Conservation (phyloP, 148 eudicot genomes). For the Arbutus unedo region DNA sequence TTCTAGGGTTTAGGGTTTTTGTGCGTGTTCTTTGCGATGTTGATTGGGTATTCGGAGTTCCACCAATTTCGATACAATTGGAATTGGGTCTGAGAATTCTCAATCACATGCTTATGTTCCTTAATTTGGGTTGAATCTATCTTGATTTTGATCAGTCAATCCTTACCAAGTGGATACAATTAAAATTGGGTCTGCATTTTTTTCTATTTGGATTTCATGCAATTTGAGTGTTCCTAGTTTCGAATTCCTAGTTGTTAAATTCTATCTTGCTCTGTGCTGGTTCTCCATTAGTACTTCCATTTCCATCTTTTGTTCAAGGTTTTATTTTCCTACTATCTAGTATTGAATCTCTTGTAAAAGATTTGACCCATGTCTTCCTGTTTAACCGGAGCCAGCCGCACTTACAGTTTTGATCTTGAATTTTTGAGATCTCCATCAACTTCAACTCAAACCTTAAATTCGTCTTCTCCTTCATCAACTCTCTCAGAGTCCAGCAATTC, state of each 20-base stretch:
- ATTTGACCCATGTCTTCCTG: slow-evolving; percentile 46
- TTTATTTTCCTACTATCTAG: not conserved
- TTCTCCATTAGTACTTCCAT: not conserved
- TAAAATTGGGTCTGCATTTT: not conserved
- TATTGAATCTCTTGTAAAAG: not conserved
- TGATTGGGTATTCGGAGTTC: slow-evolving; percentile 10
- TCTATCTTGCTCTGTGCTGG: not conserved
- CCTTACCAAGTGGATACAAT: not conserved
- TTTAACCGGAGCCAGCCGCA: slow-evolving; percentile 63
- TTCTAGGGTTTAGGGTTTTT: slow-evolving; percentile 56
- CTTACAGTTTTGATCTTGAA: slow-evolving; percentile 60
- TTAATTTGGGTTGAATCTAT: not conserved
- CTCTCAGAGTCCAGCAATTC: slow-evolving; percentile 85
- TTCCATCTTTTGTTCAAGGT: not conserved
- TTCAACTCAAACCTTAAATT: slow-evolving; percentile 48
- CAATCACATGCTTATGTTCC: not conserved
- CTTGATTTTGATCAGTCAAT: not conserved
- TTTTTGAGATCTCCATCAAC: slow-evolving; percentile 63
- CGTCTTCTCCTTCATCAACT: slow-evolving; percentile 86
- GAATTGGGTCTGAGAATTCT: not conserved
- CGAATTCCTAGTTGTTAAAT: not conserved
- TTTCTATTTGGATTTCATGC: not conserved
- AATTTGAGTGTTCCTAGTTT: slow-evolving; percentile 9
- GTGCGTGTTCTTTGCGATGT: not conserved
- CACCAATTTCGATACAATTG: slow-evolving; percentile 4